These are phyloP conservation scores for Falciphora oryzae DNA, from an alignment of 2,329 filamentous ascomycete species.

Conservation along the genomic window DNA sequence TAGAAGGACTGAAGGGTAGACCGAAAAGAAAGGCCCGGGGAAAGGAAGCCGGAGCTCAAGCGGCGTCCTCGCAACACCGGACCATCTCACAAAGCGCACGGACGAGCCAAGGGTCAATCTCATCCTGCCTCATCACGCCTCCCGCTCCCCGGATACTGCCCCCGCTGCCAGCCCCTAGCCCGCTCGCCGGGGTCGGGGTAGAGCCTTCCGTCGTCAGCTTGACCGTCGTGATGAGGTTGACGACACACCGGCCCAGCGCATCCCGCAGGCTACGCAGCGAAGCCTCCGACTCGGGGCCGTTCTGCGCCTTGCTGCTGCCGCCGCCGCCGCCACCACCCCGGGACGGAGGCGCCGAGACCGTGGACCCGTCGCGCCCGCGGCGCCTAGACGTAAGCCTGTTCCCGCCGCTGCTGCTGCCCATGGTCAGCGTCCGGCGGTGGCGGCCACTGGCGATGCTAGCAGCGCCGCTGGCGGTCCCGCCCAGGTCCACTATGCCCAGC, in stretches of 20 bases:
- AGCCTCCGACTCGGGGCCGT: conserved; percentile 14
- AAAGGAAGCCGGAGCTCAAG: conserved; percentile 3
- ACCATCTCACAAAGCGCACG: conserved; percentile 37
- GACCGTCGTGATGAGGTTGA: conserved; percentile 44
- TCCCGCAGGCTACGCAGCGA: conserved; percentile 38
- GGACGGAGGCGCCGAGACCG: not conserved
- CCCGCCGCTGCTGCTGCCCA: not conserved
- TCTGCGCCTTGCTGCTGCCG: not conserved
- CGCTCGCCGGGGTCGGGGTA: not conserved
- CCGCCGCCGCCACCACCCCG: not conserved
- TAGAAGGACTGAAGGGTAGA: too few relatives aligned
- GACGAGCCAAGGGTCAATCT: conserved; percentile 32
- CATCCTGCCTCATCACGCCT: conserved; percentile 14
- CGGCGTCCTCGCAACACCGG: conserved; percentile 31
- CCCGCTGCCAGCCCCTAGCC: too few relatives aligned
- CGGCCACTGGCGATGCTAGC: not conserved
- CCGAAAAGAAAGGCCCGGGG: too few relatives aligned
- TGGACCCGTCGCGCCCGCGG: not conserved
- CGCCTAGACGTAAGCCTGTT: not conserved
- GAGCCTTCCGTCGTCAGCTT: conserved; percentile 17
- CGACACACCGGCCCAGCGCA: conserved; percentile 46
- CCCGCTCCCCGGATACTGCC: conserved; percentile 11
- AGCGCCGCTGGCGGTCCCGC: not conserved
- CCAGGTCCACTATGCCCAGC: conserved; percentile 2
- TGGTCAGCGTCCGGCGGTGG: conserved; percentile 3